Evolutionary conservation across 1,139 yeast species (phyloP).

Genomic region (Pichia sp.): DNA sequence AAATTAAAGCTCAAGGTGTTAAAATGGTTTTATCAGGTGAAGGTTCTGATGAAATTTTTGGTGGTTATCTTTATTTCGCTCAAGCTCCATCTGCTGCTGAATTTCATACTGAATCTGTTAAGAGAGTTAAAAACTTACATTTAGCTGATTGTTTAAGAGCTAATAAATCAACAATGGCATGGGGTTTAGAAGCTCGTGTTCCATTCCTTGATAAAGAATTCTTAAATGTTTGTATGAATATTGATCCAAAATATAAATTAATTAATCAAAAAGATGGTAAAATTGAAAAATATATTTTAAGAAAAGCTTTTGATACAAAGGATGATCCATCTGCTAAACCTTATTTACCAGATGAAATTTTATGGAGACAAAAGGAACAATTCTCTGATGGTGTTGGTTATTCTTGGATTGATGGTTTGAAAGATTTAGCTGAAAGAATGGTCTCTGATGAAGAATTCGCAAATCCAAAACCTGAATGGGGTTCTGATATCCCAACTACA

Average conservation of each 20-base stretch:
- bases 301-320: conserved; percentile 93
- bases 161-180: conserved; percentile 98
- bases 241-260: conserved; percentile 86
- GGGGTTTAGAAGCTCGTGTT: conserved; percentile 99
- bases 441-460: conserved; percentile 87
- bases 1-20: conserved; percentile 98
- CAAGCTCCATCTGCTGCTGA: conserved; percentile 89
- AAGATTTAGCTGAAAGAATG: conserved; percentile 85
- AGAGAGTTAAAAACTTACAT: conserved; percentile 95
- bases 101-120: conserved; percentile 92
- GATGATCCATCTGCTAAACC: conserved; percentile 67
- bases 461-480: conserved; percentile 94
- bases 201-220: conserved; percentile 95
- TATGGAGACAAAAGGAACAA: conserved; percentile 99
- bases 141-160: conserved; percentile 97
- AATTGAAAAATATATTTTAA: conserved; percentile 89
- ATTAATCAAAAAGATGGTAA: conserved; percentile 62
- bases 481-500: conserved; percentile 86
- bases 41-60: conserved; percentile 98
- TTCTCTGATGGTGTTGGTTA: conserved; percentile 99
- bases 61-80: conserved; percentile 96
- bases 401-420: conserved; percentile 97
- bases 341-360: conserved; percentile 90
- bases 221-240: conserved; percentile 89
- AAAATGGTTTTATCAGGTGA: conserved; percentile 99